Evolutionary conservation across 139 green algal species (phyloP), one percentile per base, ranked within the genome.

Genomic region (Marvania coccoides): DNA sequence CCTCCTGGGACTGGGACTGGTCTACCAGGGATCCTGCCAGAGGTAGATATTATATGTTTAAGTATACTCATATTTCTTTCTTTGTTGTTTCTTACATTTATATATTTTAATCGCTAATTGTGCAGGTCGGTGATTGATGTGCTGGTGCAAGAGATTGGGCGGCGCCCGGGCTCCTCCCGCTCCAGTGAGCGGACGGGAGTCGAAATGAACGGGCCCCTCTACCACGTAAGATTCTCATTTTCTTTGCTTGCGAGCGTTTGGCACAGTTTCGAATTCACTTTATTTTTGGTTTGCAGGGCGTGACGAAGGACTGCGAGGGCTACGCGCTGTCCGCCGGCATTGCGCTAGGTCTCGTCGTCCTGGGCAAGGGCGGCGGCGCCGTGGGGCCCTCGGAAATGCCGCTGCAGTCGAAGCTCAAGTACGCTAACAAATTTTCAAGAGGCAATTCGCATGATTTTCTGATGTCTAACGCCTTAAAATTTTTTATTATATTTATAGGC

Each of bases 301-400:
- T 87, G 45, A 81, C 76, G 6, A 67, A 81, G 12, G 81, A 95
- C 58, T 64, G 91, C 8, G 94, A 98, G 79, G 83, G 82, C 0
- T 98, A 97, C 59, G 83, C 90, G 3, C 79, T 98, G 19, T 72
- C 85, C 13, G 93, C 93, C 2, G 94, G 92, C 3, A 63, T 96
- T 24, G 94, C 85, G 5, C 86, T 99, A 39, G 94, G 93, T 0
- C 75, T 98, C 26, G 84, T 96, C 45, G 86, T 76, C 19, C 72
- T 98, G 29, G 93, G 88, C 26, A 75, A 69, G 47, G 93, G 91
- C 7, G 47, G 72, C 10, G 62, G 40, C 13, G 76, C 87, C 3
- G 67, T 69, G 2, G 89, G 88, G 9, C 65, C 95, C 6, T 64
- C 81, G 2, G 91, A 98, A 72, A 53, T 97, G 37, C 65, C 79